phyloP scores from a whole-genome alignment of 2,329 filamentous ascomycete genomes.

The Ophiostoma perfectum region DNA sequence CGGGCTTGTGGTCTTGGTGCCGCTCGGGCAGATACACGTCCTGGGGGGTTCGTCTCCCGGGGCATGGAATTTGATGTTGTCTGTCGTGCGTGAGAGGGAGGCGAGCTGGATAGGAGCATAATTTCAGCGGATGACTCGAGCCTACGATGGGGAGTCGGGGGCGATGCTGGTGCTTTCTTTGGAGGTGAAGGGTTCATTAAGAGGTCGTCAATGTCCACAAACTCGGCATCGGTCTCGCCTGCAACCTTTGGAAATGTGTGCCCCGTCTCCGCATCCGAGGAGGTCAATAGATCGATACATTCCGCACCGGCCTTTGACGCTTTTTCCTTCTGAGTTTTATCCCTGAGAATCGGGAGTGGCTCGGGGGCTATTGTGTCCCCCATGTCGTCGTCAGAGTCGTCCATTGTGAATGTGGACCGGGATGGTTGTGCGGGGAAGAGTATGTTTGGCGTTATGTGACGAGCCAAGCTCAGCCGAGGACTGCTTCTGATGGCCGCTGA shows the following conservation, averaged over 20 bases:
- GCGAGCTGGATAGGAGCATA: neutral
- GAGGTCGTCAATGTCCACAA: constrained; percentile 19
- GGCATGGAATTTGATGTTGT: neutral
- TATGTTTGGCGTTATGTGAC: neutral
- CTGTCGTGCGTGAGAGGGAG: neutral
- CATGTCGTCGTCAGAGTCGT: neutral
- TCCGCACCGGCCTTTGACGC: neutral
- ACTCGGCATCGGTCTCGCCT: neutral
- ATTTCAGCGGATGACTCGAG: constrained; percentile 4
- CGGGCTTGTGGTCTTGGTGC: neutral
- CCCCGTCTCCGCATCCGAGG: constrained; percentile 16
- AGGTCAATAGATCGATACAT: constrained; percentile 24
- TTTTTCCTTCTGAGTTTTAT: neutral
- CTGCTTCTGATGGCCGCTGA: neutral
- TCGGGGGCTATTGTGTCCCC: neutral
- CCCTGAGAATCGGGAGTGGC: neutral
- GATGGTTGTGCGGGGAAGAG: neutral
- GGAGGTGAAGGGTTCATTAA: neutral
- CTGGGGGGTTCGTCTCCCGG: neutral
- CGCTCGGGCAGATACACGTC: neutral
- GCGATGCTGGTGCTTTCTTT: neutral
- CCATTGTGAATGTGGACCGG: neutral
- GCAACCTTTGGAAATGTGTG: neutral
- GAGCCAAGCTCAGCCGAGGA: neutral
- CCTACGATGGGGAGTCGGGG: neutral